These are phyloP conservation scores for Craterostigma plantagineum DNA, from an alignment of 257 asterid species.

Conservation along the genomic window DNA sequence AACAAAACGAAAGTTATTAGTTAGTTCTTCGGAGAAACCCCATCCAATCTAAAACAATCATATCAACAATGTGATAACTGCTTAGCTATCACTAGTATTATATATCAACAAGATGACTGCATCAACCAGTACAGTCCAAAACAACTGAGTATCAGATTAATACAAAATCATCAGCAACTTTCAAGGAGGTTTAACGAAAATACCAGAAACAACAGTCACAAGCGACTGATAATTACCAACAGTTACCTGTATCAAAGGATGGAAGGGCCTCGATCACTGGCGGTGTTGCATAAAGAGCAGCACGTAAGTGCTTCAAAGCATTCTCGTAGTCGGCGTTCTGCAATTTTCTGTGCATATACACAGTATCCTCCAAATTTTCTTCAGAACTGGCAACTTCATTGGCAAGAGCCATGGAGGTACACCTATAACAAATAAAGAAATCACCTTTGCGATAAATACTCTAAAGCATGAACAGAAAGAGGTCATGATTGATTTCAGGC, in stretches of 20 bases:
- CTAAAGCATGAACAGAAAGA: neutral
- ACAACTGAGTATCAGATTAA: too few relatives aligned
- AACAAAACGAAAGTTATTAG: neutral
- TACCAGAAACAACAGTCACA: too few relatives aligned
- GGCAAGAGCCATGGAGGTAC: slow-evolving; percentile 78
- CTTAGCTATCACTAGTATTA: too few relatives aligned
- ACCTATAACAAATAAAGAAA: slow-evolving; percentile 21
- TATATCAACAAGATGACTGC: too few relatives aligned
- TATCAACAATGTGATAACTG: too few relatives aligned
- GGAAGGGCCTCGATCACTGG: slow-evolving; percentile 61
- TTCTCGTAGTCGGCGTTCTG: slow-evolving; percentile 27
- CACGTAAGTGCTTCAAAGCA: slow-evolving; percentile 45
- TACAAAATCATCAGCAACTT: neutral
- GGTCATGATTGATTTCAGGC: neutral
- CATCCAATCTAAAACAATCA: neutral
- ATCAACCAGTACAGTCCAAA: too few relatives aligned
- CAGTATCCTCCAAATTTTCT: slow-evolving; percentile 37
- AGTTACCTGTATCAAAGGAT: slow-evolving; percentile 72
- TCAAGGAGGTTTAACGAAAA: too few relatives aligned
- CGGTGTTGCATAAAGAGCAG: slow-evolving; percentile 40
- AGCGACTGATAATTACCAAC: neutral
- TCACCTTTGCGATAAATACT: neutral
- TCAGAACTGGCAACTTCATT: slow-evolving; percentile 31
- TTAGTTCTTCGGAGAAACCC: neutral
- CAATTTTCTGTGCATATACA: slow-evolving; percentile 27